Evolutionary conservation across 2,329 filamentous ascomycete genomes (phyloP), one percentile per base, ranked within the genome.

Genomic region (Fusarium domesticum): DNA sequence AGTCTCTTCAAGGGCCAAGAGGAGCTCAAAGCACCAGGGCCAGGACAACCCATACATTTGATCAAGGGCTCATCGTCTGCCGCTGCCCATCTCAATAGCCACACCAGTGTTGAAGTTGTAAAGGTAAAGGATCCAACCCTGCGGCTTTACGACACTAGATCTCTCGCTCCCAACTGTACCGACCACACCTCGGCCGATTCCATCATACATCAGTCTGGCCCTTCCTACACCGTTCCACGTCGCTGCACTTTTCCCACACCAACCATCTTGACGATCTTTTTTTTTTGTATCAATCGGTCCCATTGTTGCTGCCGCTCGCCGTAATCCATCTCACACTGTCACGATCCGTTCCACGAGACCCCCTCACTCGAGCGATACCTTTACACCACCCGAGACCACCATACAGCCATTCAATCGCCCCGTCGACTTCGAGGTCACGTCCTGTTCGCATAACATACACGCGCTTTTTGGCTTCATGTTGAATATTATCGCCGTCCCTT

Each of bases 41-140:
- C 41, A 54, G 42, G 34, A 44, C 41, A 45, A 47, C 39, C 51
- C 51, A 54, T 54, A 45, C 35, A 38, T 36, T 39, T 48, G 37
- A 15, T 18, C 31, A 33, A 33, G 31, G 31, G 31, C 16, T 33
- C 31, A 33, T 16, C 14, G 31, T 18, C 37, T 52, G 48, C 38
- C 48, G 40, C 40, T 42, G 36, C 37, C 45, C 41, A 48, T 38
- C 40, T 44, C 35, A 48, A 44, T 43, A 55, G 37, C 35, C 40
- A 47, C 42, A 53, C 45, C 51, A 28, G 23, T 8, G 14, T 28
- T 12, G 8, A 8, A 28, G 14, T 28, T 11, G 14, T 12, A 28
- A 11, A 28, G 23, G 10, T 31, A 47, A 47, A 55, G 53, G 51
- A 45, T 50, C 48, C 41, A 46, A 47, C 50, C 42, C 54, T 59